Percentiles rank a stretch among this genome's conserved stretches.
These are phyloP conservation scores for Diutina mesorugosa DNA, from an alignment of 1,139 yeast genomes.

Conservation along the genomic window DNA sequence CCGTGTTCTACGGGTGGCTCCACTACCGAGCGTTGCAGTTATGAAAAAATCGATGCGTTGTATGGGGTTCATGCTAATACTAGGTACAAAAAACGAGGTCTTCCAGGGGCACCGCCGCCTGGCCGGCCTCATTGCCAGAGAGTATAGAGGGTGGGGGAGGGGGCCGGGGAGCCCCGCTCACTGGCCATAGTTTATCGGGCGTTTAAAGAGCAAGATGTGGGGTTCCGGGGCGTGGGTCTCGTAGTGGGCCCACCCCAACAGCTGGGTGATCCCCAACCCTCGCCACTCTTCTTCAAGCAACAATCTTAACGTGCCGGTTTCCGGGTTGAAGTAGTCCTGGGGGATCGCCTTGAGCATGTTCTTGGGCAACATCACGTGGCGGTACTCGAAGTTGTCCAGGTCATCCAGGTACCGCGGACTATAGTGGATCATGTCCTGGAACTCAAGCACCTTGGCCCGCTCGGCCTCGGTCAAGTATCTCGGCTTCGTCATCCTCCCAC, in stretches of 20 bases:
- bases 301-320: conserved; percentile 87
- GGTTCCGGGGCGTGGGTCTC: conserved; percentile 99
- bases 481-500: conserved; percentile 22
- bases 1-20: conserved; percentile 68
- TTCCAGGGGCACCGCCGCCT: neutral
- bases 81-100: neutral
- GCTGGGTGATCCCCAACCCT: conserved; percentile 94
- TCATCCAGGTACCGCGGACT: conserved; percentile 90
- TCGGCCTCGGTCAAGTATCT: conserved; percentile 76
- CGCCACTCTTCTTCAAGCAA: conserved; percentile 96
- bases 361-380: conserved; percentile 96
- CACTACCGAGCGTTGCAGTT: conserved; percentile 4
- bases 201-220: conserved; percentile 81
- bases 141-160: neutral
- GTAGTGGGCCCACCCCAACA: conserved; percentile 96
- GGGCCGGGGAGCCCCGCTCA: conserved; percentile 2
- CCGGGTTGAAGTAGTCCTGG: conserved; percentile 90
- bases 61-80: neutral
- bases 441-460: conserved; percentile 76
- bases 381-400: conserved; percentile 45
- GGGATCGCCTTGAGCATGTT: conserved; percentile 93
- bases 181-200: conserved; percentile 30
- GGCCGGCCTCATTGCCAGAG: neutral
- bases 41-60: neutral
- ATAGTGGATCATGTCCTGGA: conserved; percentile 89